Percentiles rank a stretch among this genome's conserved stretches.
These are phyloP conservation scores for Anthracocystis walkeri DNA, from an alignment of 1,284 basidiomycete genomes.

Conservation along the genomic window DNA sequence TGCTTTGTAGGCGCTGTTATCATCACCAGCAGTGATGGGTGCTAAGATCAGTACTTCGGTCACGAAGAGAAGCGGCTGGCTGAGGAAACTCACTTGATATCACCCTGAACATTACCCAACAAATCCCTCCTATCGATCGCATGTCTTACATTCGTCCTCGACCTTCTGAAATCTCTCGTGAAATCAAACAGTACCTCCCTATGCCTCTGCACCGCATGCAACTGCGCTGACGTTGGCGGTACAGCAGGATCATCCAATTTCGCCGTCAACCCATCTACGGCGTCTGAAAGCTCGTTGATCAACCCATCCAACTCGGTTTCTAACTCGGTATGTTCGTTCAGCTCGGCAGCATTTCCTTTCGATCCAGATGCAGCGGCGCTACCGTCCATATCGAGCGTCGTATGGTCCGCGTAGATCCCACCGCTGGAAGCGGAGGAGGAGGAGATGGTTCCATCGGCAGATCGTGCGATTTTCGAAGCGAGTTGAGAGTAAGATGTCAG, in stretches of 20 bases:
- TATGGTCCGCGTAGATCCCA: constrained; percentile 35
- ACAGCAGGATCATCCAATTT: constrained; percentile 80
- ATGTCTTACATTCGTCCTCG: constrained; percentile 73
- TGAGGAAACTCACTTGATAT: constrained; percentile 81
- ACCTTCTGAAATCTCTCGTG: constrained; percentile 75
- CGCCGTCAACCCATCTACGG: constrained; percentile 73
- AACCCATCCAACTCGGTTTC: constrained; percentile 88
- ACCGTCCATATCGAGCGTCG: constrained; percentile 42
- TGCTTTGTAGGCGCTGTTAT: constrained; percentile 77
- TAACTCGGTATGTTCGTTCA: constrained; percentile 63
- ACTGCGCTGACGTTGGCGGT: constrained; percentile 83
- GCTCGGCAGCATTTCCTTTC: constrained; percentile 9
- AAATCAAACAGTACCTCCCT: constrained; percentile 90
- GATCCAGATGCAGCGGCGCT: constrained; percentile 3
- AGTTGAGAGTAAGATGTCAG: constrained; percentile 88
- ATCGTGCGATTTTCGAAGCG: constrained; percentile 78
- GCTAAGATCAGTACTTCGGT: too few relatives aligned
- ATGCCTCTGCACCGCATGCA: constrained; percentile 88
- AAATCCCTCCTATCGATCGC: constrained; percentile 88
- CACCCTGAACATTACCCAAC: constrained; percentile 89
- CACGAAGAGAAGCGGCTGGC: too few relatives aligned
- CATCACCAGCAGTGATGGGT: not conserved
- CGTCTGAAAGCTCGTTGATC: constrained; percentile 72
- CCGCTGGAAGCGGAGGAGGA: constrained; percentile 16
- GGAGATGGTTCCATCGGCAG: constrained; percentile 16